Evolutionary conservation across 768 basidiomycete species (phyloP).

Genomic region (Tephrocybe sp.): DNA sequence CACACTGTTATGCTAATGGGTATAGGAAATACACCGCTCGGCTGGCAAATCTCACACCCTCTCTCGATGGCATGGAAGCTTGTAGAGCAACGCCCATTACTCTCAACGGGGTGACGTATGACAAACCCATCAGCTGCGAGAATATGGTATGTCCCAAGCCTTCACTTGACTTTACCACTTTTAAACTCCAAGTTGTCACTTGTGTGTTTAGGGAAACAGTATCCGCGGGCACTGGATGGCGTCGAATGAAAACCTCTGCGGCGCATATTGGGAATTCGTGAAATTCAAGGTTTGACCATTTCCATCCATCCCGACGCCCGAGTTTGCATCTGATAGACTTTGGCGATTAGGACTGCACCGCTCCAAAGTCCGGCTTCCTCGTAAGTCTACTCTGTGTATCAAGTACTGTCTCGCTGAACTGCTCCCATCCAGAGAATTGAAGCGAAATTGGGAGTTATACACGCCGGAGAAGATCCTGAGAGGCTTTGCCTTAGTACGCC

Average conservation of each 20-base stretch:
- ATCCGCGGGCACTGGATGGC: not conserved
- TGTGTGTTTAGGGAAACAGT: not conserved
- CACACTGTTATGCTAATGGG: slow-evolving; percentile 2
- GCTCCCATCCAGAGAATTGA: not conserved
- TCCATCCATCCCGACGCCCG: not conserved
- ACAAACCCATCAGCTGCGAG: slow-evolving; percentile 11
- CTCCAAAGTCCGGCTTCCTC: not conserved
- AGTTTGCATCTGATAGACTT: not conserved
- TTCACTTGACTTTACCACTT: not conserved
- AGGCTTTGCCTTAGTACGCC: not conserved
- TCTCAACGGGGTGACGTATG: slow-evolving; percentile 10
- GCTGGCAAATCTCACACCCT: slow-evolving; percentile 8
- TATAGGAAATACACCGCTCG: slow-evolving; percentile 8
- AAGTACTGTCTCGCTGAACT: not conserved
- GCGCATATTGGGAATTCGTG: not conserved
- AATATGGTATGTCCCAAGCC: slow-evolving; percentile 8
- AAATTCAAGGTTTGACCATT: not conserved
- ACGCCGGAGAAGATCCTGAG: not conserved
- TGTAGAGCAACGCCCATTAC: slow-evolving; percentile 13
- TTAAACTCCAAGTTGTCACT: not conserved
- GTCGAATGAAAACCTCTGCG: not conserved
- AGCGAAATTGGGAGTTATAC: not conserved
- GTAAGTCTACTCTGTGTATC: not conserved
- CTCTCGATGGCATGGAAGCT: slow-evolving; percentile 10
- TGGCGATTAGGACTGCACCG: not conserved